Percentiles rank a stretch among this genome's conserved stretches.
Conservation (phyloP, 2,329 filamentous ascomycete genomes). For the Zelopaecilomyces penicillatus region DNA sequence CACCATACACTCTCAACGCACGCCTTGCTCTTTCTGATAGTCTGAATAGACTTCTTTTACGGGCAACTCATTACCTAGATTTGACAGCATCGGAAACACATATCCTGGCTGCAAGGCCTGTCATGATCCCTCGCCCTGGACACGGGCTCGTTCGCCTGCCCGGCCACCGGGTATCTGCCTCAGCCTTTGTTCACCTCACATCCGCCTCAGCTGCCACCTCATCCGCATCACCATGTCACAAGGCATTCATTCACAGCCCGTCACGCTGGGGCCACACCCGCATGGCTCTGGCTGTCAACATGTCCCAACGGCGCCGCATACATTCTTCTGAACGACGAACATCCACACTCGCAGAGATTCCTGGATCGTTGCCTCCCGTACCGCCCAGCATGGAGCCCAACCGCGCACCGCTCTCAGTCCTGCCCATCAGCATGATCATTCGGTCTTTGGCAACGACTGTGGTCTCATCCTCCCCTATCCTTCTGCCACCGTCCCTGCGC, state of each 20-base stretch:
- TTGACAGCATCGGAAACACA: too few relatives aligned
- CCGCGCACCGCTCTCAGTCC: conserved; percentile 50
- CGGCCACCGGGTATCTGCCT: conserved; percentile 9
- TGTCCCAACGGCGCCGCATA: conserved; percentile 18
- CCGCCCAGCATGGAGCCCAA: conserved; percentile 17
- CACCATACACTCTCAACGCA: too few relatives aligned
- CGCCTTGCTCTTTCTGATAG: too few relatives aligned
- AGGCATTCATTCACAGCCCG: conserved; percentile 4
- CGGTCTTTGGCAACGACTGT: conserved; percentile 61
- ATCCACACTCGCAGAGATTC: conserved; percentile 25
- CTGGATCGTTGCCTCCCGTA: conserved; percentile 20
- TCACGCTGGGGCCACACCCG: not conserved
- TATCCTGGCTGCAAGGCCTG: conserved; percentile 5
- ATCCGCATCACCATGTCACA: conserved; percentile 9
- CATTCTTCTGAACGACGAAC: conserved; percentile 30
- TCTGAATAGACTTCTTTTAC: not conserved
- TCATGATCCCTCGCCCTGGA: conserved; percentile 16
- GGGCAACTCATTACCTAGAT: too few relatives aligned
- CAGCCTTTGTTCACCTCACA: conserved; percentile 2
- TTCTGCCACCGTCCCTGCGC: conserved; percentile 62
- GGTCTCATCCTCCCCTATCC: conserved; percentile 60
- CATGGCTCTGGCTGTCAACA: not conserved
- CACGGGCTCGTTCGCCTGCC: conserved; percentile 15
- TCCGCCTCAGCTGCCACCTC: conserved; percentile 7
- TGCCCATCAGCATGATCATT: conserved; percentile 58